These are phyloP conservation scores for Alternaria arbusti DNA, from an alignment of 2,329 filamentous ascomycete species.

Conservation along the genomic window DNA sequence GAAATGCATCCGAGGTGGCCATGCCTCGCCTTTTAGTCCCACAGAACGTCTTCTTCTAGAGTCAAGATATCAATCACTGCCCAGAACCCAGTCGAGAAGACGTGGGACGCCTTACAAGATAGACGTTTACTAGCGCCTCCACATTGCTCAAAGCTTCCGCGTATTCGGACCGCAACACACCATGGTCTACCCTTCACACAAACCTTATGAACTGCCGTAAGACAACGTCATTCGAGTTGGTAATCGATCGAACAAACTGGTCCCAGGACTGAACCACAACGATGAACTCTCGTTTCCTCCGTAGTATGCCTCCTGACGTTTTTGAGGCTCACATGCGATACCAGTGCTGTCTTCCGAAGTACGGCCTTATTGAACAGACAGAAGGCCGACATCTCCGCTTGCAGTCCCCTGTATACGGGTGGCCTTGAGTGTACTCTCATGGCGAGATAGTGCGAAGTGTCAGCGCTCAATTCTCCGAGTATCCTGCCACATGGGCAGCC, in stretches of 20 bases:
- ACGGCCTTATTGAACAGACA: not conserved
- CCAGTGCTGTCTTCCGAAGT: not conserved
- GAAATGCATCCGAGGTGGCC: too few relatives aligned
- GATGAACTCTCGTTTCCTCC: not conserved
- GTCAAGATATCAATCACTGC: too few relatives aligned
- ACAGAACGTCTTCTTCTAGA: too few relatives aligned
- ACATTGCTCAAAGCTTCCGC: not conserved
- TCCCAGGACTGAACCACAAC: not conserved
- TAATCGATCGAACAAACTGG: not conserved
- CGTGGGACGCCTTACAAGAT: not conserved
- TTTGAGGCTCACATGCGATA: not conserved
- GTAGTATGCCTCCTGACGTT: not conserved
- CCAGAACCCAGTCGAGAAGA: not conserved
- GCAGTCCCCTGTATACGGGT: not conserved
- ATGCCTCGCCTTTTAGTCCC: too few relatives aligned
- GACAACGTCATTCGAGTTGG: not conserved
- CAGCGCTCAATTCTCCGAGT: not conserved
- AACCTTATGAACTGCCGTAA: not conserved
- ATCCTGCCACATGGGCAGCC: not conserved
- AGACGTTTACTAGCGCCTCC: not conserved
- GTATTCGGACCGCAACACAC: not conserved
- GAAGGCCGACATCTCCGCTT: not conserved
- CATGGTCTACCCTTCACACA: not conserved
- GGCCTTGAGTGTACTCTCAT: not conserved
- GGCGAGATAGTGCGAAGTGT: not conserved